Conservation (phyloP, 257 asterid species). For the Solanum neorickii region DNA sequence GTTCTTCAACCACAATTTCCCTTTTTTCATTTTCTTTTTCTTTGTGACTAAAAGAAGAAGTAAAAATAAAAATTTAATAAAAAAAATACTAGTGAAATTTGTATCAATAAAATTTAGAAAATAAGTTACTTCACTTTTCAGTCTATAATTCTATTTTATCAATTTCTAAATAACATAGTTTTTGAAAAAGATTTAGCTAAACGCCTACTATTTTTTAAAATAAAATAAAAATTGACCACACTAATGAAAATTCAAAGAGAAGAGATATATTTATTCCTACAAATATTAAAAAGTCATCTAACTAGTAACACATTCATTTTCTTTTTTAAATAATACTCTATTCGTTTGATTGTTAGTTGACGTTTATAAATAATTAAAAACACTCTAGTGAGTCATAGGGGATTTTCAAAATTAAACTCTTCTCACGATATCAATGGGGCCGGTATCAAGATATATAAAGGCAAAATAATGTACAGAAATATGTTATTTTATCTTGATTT, state of each 20-base stretch:
- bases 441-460: not conserved
- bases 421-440: not conserved
- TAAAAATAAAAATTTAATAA: too few relatives aligned
- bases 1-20: not conserved
- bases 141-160: not conserved
- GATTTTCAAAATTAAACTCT: too few relatives aligned
- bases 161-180: too few relatives aligned
- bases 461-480: too few relatives aligned
- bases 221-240: not conserved
- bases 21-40: too few relatives aligned
- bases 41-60: not conserved
- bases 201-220: too few relatives aligned
- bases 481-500: not conserved
- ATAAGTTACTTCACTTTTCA: not conserved
- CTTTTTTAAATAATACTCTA: not conserved
- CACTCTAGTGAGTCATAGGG: fast-evolving
- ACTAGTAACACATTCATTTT: not conserved
- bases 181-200: too few relatives aligned
- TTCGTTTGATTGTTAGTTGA: fast-evolving
- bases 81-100: not conserved
- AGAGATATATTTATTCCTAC: too few relatives aligned
- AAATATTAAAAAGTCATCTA: not conserved
- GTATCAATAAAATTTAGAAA: not conserved
- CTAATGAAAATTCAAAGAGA: not conserved
- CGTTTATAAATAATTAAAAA: not conserved